phyloP scores from a whole-genome alignment of 208 protist species.

The Acanthamoeba royreba region DNA sequence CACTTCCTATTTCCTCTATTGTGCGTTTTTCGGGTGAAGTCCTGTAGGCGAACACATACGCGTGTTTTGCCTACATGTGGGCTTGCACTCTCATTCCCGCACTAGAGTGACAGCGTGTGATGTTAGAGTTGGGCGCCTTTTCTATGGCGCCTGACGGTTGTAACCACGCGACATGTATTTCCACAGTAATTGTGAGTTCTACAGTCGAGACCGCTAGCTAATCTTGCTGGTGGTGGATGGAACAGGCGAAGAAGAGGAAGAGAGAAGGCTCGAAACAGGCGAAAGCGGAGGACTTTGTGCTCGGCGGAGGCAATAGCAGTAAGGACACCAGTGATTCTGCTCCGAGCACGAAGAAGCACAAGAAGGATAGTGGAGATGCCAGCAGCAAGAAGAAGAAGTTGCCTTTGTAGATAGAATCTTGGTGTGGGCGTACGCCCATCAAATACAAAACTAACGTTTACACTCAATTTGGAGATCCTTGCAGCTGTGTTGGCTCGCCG shows the following conservation, averaged over 20 bases:
- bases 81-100: background rate
- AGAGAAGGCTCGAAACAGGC: background rate
- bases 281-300: background rate
- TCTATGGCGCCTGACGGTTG: background rate
- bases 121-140: background rate
- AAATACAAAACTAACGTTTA: too few species aligned
- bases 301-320: background rate
- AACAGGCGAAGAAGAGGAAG: background rate
- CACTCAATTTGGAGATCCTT: too few species aligned
- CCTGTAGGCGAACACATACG: too few species aligned
- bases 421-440: too few species aligned
- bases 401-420: background rate
- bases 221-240: too few species aligned
- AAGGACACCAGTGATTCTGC: background rate
- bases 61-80: too few species aligned
- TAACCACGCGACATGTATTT: background rate
- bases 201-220: too few species aligned
- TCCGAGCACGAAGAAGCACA: background rate
- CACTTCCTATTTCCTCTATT: background rate
- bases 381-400: background rate
- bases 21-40: background rate
- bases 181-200: too few species aligned
- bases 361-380: background rate
- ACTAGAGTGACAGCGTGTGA: background rate
- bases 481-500: too few species aligned